Conservation (phyloP, 2,329 filamentous ascomycete genomes). For the Diaporthe aspalathi region DNA sequence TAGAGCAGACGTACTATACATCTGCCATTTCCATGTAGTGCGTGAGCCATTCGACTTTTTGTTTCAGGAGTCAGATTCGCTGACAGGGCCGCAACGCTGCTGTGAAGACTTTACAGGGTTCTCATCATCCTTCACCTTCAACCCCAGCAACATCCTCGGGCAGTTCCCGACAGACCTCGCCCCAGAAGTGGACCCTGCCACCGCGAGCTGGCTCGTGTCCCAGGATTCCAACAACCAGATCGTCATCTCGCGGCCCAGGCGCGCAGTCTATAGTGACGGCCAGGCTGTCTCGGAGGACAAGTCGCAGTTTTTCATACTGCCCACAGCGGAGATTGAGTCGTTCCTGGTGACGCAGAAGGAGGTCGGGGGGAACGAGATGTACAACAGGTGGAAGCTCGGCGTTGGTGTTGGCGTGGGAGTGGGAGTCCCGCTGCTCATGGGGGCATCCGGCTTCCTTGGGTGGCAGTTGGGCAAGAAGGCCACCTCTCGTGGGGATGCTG, state of each 20-base stretch:
- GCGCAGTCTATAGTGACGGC: background rate
- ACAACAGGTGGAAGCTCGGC: background rate
- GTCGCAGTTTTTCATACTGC: background rate
- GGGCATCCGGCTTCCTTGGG: background rate
- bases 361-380: background rate
- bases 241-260: background rate
- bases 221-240: background rate
- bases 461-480: background rate
- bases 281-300: background rate
- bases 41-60: too few relatives aligned
- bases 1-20: too few relatives aligned
- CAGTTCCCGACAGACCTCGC: background rate
- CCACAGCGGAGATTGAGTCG: background rate
- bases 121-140: background rate
- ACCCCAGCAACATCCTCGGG: background rate
- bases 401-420: background rate
- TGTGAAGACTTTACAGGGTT: background rate
- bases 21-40: too few relatives aligned
- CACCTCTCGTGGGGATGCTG: background rate
- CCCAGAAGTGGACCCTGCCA: background rate
- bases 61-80: background rate
- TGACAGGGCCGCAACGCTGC: background rate
- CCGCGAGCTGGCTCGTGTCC: background rate
- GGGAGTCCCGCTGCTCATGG: background rate
- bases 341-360: background rate